These are phyloP conservation scores for Quercus agrifolia DNA, from an alignment of 306 rosid genomes.

Conservation along the genomic window DNA sequence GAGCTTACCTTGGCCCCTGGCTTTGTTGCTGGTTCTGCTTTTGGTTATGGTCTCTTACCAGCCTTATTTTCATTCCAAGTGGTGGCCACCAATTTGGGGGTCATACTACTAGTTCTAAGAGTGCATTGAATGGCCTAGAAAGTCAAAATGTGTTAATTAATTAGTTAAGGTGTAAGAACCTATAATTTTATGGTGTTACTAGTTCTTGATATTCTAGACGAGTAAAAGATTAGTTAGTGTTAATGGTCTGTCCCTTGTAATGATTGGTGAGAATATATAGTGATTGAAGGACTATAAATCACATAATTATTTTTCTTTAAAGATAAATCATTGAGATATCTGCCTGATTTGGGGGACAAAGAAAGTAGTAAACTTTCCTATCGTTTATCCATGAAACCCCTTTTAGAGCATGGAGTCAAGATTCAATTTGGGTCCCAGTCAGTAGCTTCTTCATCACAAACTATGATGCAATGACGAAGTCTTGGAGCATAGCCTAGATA, in stretches of 20 bases:
- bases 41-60: conserved; percentile 50
- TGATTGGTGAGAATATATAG: not conserved
- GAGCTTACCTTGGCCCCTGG: conserved; percentile 65
- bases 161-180: not conserved
- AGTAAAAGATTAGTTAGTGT: not conserved
- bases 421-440: too few relatives aligned
- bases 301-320: too few relatives aligned
- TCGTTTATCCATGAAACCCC: too few relatives aligned
- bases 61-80: conserved; percentile 54
- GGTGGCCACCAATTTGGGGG: conserved; percentile 54
- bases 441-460: too few relatives aligned
- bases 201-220: not conserved
- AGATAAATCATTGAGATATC: too few relatives aligned
- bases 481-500: too few relatives aligned
- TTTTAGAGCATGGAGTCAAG: too few relatives aligned
- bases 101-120: conserved; percentile 24
- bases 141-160: not conserved
- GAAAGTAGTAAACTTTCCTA: too few relatives aligned
- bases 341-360: too few relatives aligned
- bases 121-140: not conserved
- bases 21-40: conserved; percentile 43
- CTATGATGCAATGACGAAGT: too few relatives aligned
- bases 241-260: not conserved
- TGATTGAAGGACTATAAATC: not conserved
- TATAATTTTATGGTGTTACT: not conserved